phyloP scores from a whole-genome alignment of 208 protist species.

The Tritrichomonas musculus region DNA sequence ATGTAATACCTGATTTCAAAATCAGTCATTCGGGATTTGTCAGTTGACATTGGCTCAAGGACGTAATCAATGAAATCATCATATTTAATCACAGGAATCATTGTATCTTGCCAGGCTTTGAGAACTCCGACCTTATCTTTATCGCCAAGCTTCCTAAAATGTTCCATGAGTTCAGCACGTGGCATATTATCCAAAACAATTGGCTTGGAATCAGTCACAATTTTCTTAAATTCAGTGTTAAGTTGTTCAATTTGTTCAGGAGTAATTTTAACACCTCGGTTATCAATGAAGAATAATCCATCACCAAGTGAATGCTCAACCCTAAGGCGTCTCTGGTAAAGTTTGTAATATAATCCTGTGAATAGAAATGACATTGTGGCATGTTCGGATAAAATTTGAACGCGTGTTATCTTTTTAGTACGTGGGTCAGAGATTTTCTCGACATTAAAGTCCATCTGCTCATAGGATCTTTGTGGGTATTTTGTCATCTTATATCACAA shows the following conservation, averaged over 20 bases:
- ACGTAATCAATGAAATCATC: slow-evolving; percentile 19
- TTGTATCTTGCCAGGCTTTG: slow-evolving; percentile 16
- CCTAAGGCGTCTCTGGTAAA: background rate
- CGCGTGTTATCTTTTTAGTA: background rate
- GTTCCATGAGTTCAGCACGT: background rate
- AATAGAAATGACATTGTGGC: background rate
- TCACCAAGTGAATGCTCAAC: slow-evolving; percentile 21
- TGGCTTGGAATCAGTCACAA: background rate
- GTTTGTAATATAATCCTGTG: background rate
- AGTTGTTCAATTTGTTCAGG: background rate
- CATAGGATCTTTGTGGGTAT: too few relatives aligned
- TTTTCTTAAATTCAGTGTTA: background rate
- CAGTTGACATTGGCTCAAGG: background rate
- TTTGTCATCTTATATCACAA: too few relatives aligned
- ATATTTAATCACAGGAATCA: background rate
- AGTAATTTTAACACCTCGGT: background rate
- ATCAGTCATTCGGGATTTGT: background rate
- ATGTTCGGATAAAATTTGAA: background rate
- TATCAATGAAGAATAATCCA: slow-evolving; percentile 16
- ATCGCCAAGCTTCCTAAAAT: background rate
- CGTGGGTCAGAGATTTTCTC: slow-evolving; percentile 25
- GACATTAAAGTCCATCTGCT: background rate
- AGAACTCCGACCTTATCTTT: background rate
- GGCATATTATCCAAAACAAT: background rate
- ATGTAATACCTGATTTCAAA: background rate